Base-by-base conservation (phyloP, 805 yeast species). In the Saturnispora gosingensis region DNA sequence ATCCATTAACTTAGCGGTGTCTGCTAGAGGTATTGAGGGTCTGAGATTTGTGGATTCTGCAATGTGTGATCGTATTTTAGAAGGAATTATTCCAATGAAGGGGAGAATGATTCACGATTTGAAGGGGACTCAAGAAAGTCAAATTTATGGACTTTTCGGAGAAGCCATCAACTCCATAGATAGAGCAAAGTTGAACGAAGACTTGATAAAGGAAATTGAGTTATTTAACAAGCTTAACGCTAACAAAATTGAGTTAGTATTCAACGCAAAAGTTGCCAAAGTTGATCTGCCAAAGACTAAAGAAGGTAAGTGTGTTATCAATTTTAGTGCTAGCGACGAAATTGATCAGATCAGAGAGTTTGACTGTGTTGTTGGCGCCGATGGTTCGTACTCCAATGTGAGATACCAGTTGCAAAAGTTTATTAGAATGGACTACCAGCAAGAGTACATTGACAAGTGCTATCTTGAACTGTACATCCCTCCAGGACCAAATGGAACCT, bases 51-150 rank as follows among this genome's bases (percentile, higher is more conserved):
- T 89, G 11, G 89, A 85, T 61, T 63, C 68, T 0, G 74, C 69
- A 13, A 72, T 88, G 72, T 80, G 84, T 11, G 65, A 69, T 0
- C 61, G 81, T 25, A 74, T 88, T 2, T 61, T 85, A 54, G 67
- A 71, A 32, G 77, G 78, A 42, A 77, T 86, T 24, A 83, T 87
- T 25, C 97, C 97, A 2, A 86, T 90, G 91, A 69, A 77, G 42
- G 97, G 96, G 2, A 72, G 97, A 43, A 88, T 89, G 97, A 81
- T 90, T 53, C 97, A 90, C 65, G 83, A 83, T 56, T 47, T 67
- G 13, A 59, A 72, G 11, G 96, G 95, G 0, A 65, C 67, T 20
- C 82, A 81, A 62, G 81, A 76, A 56, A 72, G 85, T 30, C 96
- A 89, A 61, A 58, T 71, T 44, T 90, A 90, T 65, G 97, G 96